Percentiles rank a stretch among this genome's conserved stretches.
These are phyloP conservation scores for Begonia fuchsioides DNA, from an alignment of 306 rosid species.

Conservation along the genomic window DNA sequence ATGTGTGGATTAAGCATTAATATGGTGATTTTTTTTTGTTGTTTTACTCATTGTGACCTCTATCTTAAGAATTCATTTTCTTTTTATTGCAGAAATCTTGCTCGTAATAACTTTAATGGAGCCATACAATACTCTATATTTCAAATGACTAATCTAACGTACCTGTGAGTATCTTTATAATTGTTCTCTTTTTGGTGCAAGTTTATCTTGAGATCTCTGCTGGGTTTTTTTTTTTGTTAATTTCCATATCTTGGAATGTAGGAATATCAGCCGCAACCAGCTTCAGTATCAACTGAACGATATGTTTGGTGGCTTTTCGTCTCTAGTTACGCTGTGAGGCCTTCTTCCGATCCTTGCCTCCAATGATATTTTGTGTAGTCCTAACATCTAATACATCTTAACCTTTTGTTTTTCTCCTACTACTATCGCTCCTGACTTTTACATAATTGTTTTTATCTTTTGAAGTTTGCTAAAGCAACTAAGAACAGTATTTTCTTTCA, in stretches of 20 bases:
- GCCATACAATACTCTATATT: constrained; percentile 54
- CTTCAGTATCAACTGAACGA: constrained; percentile 42
- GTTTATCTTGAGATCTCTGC: constrained; percentile 8
- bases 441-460: no score
- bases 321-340: constrained; percentile 69
- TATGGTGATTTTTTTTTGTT: background rate
- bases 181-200: background rate
- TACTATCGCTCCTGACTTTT: no score
- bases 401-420: no score
- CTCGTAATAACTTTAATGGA: constrained; percentile 46
- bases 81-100: constrained; percentile 59
- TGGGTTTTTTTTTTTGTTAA: constrained; percentile 4
- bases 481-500: background rate
- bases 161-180: constrained; percentile 40
- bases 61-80: background rate
- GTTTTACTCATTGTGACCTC: background rate
- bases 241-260: constrained; percentile 22
- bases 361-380: background rate
- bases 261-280: constrained; percentile 85
- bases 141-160: constrained; percentile 34
- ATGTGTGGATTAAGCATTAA: constrained; percentile 21
- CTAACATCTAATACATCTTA: no score
- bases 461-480: background rate
- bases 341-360: constrained; percentile 13
- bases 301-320: constrained; percentile 43